These are phyloP conservation scores for Thielaviopsis euricoi DNA, from an alignment of 2,329 filamentous ascomycete species.

Conservation along the genomic window DNA sequence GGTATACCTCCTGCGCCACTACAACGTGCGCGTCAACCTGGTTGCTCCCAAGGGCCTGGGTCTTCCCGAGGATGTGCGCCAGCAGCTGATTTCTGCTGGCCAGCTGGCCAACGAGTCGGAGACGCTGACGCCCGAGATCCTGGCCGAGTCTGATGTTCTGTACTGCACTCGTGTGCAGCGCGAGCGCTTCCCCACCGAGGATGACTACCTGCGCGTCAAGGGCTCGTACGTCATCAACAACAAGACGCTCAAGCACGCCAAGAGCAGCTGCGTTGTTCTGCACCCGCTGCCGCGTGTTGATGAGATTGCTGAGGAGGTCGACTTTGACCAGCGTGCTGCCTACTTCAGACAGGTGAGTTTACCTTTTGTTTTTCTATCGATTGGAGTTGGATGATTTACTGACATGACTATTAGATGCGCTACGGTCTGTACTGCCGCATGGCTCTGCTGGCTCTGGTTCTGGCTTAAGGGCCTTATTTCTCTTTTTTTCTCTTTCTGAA, in stretches of 20 bases:
- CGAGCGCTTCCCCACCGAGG: constrained; percentile 73
- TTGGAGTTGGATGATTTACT: not conserved
- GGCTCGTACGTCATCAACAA: constrained; percentile 83
- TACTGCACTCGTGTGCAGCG: constrained; percentile 97
- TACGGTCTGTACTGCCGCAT: constrained; percentile 97
- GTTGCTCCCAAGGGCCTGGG: constrained; percentile 67
- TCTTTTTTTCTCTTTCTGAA: not conserved
- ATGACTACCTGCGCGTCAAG: constrained; percentile 76
- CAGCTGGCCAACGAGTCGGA: constrained; percentile 64
- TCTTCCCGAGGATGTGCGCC: constrained; percentile 59
- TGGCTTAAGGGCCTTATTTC: constrained; percentile 30
- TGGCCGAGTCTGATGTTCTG: constrained; percentile 74
- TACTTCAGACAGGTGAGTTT: constrained; percentile 93
- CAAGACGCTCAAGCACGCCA: constrained; percentile 73
- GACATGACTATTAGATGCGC: constrained; percentile 51
- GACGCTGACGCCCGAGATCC: constrained; percentile 69
- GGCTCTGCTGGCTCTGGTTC: constrained; percentile 86
- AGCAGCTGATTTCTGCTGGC: constrained; percentile 53
- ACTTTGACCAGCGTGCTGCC: constrained; percentile 89
- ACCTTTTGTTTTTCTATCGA: not conserved
- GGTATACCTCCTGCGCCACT: constrained; percentile 84
- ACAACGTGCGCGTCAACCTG: constrained; percentile 86
- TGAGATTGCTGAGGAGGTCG: constrained; percentile 88
- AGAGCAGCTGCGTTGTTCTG: constrained; percentile 85
- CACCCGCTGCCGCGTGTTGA: constrained; percentile 88